A percentile compares a stretch with the other conserved stretches of the same genome.
phyloP scores from a whole-genome alignment of 257 asterid species.

The Nicotiana benthamiana region DNA sequence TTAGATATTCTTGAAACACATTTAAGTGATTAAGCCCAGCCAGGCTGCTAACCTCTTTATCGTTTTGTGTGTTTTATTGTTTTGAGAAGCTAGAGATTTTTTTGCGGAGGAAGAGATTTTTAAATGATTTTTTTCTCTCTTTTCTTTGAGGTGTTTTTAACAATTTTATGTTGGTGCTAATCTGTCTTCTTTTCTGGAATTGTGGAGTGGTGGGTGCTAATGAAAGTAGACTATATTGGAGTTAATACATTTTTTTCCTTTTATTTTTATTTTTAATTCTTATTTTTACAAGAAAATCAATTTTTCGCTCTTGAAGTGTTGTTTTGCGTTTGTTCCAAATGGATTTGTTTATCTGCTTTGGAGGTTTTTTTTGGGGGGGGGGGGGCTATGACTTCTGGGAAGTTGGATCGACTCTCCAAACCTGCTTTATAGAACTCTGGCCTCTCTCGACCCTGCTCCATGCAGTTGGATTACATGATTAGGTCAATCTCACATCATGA shows the following conservation, averaged over 20 bases:
- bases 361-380: too few species aligned
- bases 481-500: not conserved
- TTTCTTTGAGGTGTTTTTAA: not conserved
- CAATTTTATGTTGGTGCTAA: not conserved
- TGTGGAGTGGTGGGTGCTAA: not conserved
- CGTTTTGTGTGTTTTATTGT: not conserved
- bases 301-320: not conserved
- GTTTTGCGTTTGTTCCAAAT: not conserved
- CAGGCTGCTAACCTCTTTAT: not conserved
- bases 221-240: not conserved
- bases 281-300: too few species aligned
- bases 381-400: too few species aligned
- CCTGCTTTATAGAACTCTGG: not conserved
- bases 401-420: too few species aligned
- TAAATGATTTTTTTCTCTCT: not conserved
- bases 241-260: not conserved
- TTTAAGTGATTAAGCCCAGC: not conserved
- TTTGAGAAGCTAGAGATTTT: too few species aligned
- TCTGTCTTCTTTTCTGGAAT: not conserved
- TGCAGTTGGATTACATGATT: not conserved
- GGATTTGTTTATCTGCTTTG: not conserved
- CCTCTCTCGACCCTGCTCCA: not conserved
- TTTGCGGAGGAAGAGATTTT: not conserved
- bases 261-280: too few species aligned
- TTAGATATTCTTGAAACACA: not conserved